Conservation (phyloP, 768 basidiomycete species). For the Boletus reticuloceps region DNA sequence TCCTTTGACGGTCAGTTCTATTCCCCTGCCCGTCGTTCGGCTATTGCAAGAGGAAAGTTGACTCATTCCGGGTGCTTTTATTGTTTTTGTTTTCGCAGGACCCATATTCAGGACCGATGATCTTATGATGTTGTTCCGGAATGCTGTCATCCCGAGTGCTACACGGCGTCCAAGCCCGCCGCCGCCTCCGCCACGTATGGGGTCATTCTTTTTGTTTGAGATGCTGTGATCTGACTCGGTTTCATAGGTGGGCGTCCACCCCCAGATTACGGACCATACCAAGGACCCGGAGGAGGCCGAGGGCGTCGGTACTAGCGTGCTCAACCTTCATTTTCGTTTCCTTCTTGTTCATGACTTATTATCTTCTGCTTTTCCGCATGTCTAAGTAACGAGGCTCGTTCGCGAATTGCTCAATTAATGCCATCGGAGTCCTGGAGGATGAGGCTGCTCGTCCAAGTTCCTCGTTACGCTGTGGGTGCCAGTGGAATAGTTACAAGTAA, state of each 20-base stretch:
- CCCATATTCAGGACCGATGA: conserved; percentile 91
- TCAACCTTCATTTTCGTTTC: not conserved
- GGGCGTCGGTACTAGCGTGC: conserved; percentile 39
- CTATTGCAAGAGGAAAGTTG: conserved; percentile 8
- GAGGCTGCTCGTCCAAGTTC: not conserved
- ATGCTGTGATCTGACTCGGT: conserved; percentile 5
- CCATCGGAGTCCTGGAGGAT: not conserved
- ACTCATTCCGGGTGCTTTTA: conserved; percentile 5
- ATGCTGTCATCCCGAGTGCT: conserved; percentile 73
- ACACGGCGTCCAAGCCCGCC: conserved; percentile 51
- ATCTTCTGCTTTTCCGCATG: not conserved
- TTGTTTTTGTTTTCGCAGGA: conserved; percentile 43
- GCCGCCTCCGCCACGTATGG: conserved; percentile 47
- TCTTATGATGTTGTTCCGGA: conserved; percentile 80
- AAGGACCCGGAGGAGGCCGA: conserved; percentile 58
- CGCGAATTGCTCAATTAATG: not conserved
- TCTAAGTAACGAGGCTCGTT: not conserved
- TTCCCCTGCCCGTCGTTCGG: conserved; percentile 6
- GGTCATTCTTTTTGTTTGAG: not conserved
- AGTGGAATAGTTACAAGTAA: too few species aligned
- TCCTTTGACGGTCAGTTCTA: conserved; percentile 79
- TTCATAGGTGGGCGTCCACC: conserved; percentile 65
- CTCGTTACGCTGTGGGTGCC: not conserved
- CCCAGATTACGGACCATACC: conserved; percentile 85
- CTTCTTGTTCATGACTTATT: conserved; percentile 20